A percentile compares a stretch with the other conserved stretches of the same genome.
These are phyloP conservation scores for Ammopiptanthus mongolicus DNA, from an alignment of 306 rosid species.

Conservation along the genomic window DNA sequence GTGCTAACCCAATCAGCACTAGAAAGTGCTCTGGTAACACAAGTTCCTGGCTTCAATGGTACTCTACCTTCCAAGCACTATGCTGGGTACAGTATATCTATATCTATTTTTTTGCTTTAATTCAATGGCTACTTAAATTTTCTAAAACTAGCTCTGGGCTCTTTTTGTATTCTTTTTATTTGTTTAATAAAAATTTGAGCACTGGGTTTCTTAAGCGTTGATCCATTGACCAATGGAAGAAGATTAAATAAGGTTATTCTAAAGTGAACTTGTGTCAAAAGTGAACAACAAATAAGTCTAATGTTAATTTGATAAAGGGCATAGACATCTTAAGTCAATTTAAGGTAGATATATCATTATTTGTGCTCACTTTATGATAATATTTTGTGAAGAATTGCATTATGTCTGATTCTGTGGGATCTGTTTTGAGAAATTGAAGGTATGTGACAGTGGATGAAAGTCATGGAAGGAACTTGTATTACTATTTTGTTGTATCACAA, in stretches of 20 bases:
- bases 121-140: background rate
- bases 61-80: slow-evolving; percentile 36
- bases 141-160: background rate
- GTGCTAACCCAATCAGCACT: slow-evolving; percentile 31
- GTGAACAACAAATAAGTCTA: too few relatives aligned
- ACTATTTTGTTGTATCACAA: slow-evolving; percentile 77
- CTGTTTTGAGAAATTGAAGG: slow-evolving; percentile 23
- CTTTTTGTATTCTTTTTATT: background rate
- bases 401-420: background rate
- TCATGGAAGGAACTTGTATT: slow-evolving; percentile 66
- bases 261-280: too few relatives aligned
- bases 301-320: too few relatives aligned
- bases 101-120: background rate
- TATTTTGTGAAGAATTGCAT: background rate
- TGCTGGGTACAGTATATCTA: slow-evolving; percentile 24
- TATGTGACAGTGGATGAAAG: slow-evolving; percentile 37
- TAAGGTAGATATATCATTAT: too few relatives aligned
- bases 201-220: background rate
- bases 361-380: too few relatives aligned
- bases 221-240: background rate
- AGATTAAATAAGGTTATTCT: too few relatives aligned
- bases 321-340: too few relatives aligned
- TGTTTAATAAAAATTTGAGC: background rate
- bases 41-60: slow-evolving; percentile 38
- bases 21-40: slow-evolving; percentile 19